Base-by-base conservation (phyloP, 495 filamentous ascomycete species). In the Stereocaulon alpinum region DNA sequence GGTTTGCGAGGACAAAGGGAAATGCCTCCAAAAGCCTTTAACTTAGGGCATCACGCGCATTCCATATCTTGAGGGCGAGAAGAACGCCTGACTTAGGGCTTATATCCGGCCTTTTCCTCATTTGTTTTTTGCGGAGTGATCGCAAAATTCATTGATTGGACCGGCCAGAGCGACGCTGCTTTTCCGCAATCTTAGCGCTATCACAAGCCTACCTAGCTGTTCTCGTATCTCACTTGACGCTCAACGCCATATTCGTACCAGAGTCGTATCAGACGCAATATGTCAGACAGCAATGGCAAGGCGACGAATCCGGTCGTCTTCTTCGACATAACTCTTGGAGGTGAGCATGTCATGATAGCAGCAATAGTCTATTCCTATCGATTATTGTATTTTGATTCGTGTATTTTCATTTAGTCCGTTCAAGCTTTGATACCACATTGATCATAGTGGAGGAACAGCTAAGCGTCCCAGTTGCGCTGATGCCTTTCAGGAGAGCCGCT, bases 311-410 rank as follows among this genome's bases (percentile, higher is more conserved):
- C 84, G 17, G 68, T 86, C 49, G 89, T 95, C 51, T 98, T 98
- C 72, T 95, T 98, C 69, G 93, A 98, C 73, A 81, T 98, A 54
- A 83, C 90, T 6, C 76, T 98, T 34, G 90, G 88, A 72, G 91
- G 92, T 94, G 78, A 71, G 80, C 37, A 34, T 32, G 17, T 15
- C 6, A 59, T 73, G 11, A 27, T 58, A 54, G 49, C 6, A 6
- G 34, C 40, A 54, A n/a, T 41, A 6, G n/a, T 49, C 14, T 43
- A 24, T 55, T 55, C 30, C 18, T 55, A 64, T 45, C 17, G 29
- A 40, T 48, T 59, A 14, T 45, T 40, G 40, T 22, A 41, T 32
- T 45, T 53, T 41, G 3, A 15, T 27, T 29, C 40, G 6, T 43
- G 3, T 18, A 2, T 32, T 20, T 9, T 12, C 42, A 9, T 24